Evolutionary conservation across 768 basidiomycete species (phyloP).

Genomic region (Sarcodon sp.): DNA sequence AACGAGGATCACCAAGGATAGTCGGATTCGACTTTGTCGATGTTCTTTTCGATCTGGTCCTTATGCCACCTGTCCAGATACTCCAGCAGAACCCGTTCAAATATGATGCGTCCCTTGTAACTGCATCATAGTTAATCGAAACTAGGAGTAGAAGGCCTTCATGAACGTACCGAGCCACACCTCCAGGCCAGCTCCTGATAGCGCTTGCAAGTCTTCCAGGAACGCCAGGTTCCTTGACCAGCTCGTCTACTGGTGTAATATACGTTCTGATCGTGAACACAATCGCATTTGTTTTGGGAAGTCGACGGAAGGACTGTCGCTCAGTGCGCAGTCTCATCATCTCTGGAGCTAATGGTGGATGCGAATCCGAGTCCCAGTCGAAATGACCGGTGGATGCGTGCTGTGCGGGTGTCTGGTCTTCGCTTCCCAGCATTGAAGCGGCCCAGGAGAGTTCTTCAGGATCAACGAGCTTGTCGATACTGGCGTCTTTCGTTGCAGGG

Average conservation of each 20-base stretch:
- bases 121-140: constrained; percentile 10
- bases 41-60: constrained; percentile 16
- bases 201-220: constrained; percentile 52
- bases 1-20: too few relatives aligned
- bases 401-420: constrained; percentile 22
- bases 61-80: constrained; percentile 23
- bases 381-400: constrained; percentile 40
- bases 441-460: constrained; percentile 60
- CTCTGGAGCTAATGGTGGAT: constrained; percentile 7
- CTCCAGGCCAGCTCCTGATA: constrained; percentile 51
- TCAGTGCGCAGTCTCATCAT: constrained; percentile 45
- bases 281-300: constrained; percentile 50
- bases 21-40: constrained; percentile 2
- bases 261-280: constrained; percentile 64
- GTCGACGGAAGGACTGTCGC: constrained; percentile 52
- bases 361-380: constrained; percentile 26
- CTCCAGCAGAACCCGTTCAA: constrained; percentile 19
- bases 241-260: constrained; percentile 35
- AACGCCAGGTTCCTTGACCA: constrained; percentile 42
- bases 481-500: constrained; percentile 3
- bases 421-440: constrained; percentile 36
- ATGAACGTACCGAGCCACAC: constrained; percentile 39
- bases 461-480: constrained; percentile 23
- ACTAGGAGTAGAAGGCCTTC: constrained; percentile 11
- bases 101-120: constrained; percentile 20